Base-by-base conservation (phyloP, 2,329 filamentous ascomycete species). In the Sporothrix dimorphospora region DNA sequence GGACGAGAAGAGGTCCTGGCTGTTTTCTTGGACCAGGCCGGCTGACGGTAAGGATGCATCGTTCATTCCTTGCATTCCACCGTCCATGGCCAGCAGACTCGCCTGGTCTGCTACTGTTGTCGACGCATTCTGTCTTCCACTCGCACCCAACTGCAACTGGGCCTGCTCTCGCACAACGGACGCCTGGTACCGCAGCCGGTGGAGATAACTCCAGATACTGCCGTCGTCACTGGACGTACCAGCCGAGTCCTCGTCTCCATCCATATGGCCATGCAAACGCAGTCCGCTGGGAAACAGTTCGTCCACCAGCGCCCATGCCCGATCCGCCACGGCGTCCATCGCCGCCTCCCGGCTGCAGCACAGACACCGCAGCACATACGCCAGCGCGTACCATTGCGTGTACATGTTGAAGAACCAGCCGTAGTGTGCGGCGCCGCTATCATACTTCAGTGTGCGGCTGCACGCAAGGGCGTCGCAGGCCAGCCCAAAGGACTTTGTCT, bases 341-440 rank as follows among this genome's bases (percentile, higher is more conserved):
- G 38, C 67, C 12, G 27, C 40, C 19, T 16, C 38, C 27, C 21
- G 40, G 19, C 9, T 9, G 27, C 55, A 47, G n/a, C 67, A 69
- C 6, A 70, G 55, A 16, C 68, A 70, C 14, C 68, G 68, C 68
- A 70, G 27, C 5, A 70, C 55, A 11, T 70, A 70, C 9, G 68
- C 68, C 3, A 70, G 68, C 16, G 68, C 68, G 24, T 70, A 70
- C 68, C 68, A 70, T 55, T 70, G 68, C 40, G 68, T 70, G 55
- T 70, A 70, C 19, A 57, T 70, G 55, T 3, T 30, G n/a, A 70
- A 70, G 27, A 70, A 63, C 68, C 68, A 70, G 19, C 19, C 42
- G n/a, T 38, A 63, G 4, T 12, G 68, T 1, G 55, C 24, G 21
- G 55, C 51, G 2, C 8, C 6, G 68, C 68, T 34, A 21, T 61